These are phyloP conservation scores for Misopates orontium DNA, from an alignment of 257 asterid genomes.

Conservation along the genomic window DNA sequence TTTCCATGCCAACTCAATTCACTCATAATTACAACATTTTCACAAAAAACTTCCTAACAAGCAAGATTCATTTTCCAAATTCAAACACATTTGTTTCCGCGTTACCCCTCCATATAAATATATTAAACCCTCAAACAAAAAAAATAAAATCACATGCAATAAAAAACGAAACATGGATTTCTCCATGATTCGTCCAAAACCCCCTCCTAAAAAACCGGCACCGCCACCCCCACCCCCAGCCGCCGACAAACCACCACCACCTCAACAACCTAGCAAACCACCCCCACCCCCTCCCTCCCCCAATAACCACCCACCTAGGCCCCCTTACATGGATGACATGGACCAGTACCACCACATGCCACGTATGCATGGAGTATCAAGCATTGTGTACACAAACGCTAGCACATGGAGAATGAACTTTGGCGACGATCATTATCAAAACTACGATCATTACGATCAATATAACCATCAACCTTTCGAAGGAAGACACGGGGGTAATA, in stretches of 20 bases:
- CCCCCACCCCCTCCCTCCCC: constrained; percentile 8
- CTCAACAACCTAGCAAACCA: neutral
- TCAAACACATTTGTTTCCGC: no score
- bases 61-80: no score
- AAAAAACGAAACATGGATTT: constrained; percentile 28
- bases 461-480: constrained; percentile 18
- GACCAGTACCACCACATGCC: constrained; percentile 8
- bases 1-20: no score
- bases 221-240: constrained; percentile 7
- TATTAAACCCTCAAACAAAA: no score
- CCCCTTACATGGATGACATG: constrained; percentile 30
- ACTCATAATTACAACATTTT: no score
- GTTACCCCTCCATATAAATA: no score
- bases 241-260: constrained; percentile 22
- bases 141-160: neutral
- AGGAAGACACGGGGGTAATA: neutral
- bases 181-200: constrained; percentile 27
- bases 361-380: constrained; percentile 23
- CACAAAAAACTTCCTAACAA: no score
- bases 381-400: constrained; percentile 34
- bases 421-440: constrained; percentile 17
- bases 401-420: constrained; percentile 32
- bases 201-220: constrained; percentile 19
- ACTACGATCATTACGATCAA: neutral
- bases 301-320: neutral